phyloP scores from a whole-genome alignment of 768 basidiomycete species.

The Scleroderma citrinum region DNA sequence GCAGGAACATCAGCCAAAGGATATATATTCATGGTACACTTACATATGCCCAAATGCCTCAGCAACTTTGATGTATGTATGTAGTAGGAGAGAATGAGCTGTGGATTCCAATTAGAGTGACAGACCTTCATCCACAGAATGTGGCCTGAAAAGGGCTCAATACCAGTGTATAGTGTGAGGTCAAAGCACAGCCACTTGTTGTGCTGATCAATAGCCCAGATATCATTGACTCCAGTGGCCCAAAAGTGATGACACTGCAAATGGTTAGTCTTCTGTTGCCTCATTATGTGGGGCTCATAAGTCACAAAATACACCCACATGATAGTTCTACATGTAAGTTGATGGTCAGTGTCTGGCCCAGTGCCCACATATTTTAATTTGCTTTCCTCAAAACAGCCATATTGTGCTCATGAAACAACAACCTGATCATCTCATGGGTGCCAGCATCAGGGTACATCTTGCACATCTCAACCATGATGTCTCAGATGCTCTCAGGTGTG shows the following conservation, averaged over 20 bases:
- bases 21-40: background rate
- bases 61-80: constrained; percentile 9
- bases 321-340: too few species aligned
- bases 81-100: background rate
- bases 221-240: constrained; percentile 39
- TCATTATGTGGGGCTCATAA: constrained; percentile 18
- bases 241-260: constrained; percentile 31
- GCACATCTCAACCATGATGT: constrained; percentile 11
- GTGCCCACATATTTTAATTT: background rate
- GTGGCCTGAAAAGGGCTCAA: constrained; percentile 15
- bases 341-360: background rate
- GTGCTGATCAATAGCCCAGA: constrained; percentile 11
- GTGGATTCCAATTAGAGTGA: constrained; percentile 7
- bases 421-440: constrained; percentile 11
- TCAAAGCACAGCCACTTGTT: constrained; percentile 42
- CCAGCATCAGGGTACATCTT: constrained; percentile 23
- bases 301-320: background rate
- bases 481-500: constrained; percentile 13
- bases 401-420: too few species aligned
- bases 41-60: constrained; percentile 14
- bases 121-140: constrained; percentile 18
- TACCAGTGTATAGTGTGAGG: constrained; percentile 22
- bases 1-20: background rate
- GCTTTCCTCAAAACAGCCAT: constrained; percentile 1
- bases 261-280: constrained; percentile 5